phyloP scores from a whole-genome alignment of 306 rosid genomes.

The Rosa lucieae region DNA sequence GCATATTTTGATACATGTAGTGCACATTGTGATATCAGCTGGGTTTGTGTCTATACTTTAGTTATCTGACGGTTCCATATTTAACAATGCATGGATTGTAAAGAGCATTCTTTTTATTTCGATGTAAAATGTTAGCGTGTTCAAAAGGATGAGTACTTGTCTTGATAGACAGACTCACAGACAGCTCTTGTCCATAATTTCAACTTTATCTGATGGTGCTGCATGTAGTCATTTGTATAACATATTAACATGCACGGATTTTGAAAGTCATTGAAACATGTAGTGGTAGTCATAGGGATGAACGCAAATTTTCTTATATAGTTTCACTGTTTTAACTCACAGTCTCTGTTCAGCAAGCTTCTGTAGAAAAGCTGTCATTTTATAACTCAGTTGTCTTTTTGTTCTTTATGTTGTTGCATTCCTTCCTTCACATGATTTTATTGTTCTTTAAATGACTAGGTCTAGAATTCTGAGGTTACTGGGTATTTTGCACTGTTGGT shows the following conservation, averaged over 20 bases:
- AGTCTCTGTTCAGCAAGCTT: background rate
- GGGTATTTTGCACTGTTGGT: background rate
- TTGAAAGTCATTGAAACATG: background rate
- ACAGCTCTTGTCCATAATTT: background rate
- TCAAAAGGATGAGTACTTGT: background rate
- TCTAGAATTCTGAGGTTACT: background rate
- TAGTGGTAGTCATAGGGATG: background rate
- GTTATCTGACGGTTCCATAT: background rate
- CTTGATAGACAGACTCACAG: background rate
- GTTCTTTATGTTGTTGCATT: background rate
- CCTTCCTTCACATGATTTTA: background rate
- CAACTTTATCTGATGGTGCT: background rate
- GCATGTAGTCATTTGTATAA: background rate
- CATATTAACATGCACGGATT: too few species aligned
- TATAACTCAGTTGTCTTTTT: background rate
- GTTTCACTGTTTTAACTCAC: background rate
- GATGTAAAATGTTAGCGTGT: background rate
- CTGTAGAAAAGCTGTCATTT: background rate
- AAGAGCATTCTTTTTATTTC: background rate
- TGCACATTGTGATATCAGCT: background rate
- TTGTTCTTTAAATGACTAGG: background rate
- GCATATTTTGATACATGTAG: background rate
- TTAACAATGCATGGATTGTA: too few species aligned
- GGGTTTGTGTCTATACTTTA: background rate
- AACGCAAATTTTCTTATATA: background rate